Base-by-base conservation (phyloP, 75 land plant genomes). In the Picea glauca region DNA sequence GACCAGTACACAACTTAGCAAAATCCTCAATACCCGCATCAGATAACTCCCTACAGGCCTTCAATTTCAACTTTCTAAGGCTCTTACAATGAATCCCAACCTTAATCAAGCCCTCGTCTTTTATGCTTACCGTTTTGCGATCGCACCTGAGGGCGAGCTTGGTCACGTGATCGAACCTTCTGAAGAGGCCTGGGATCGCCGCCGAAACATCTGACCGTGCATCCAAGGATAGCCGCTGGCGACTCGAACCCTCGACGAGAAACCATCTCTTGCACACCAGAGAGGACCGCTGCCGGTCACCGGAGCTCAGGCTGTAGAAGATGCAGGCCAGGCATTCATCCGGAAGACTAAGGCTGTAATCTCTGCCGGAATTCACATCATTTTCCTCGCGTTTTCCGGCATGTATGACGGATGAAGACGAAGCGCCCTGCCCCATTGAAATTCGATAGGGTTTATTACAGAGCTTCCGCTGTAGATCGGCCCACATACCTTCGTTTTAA, bases 221-320 rank as follows among this genome's bases (percentile, higher is more conserved):
- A 21, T 62, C 65, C 58, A 87, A 78, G 58, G 88, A 84, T 12
- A 87, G 77, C 31, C 84, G 60, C 63, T 83, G 81, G 64, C 87
- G 77, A 38, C 83, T 62, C 21, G 74, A 80, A 38, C 83, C 86
- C 32, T 87, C 88, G 13, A 87, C 78, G 0, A 56, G 43, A 83
- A 78, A 76, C 88, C 88, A 87, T 18, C 88, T 63, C 67, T 67
- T 77, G 83, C 88, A 87, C 21, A 87, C 88, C 31, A 87, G 68
- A 5, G 88, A 84, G 58, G 83, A 84, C 5, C 17, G 62, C 13
- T 80, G 84, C 3, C 86, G 77, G 70, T 87, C 88, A 14, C 54
- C 54, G 23, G 77, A n/a, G 11, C 58, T 40, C 68, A 87, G 72
- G 21, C 78, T 77, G 18, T 72, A 66, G 30, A 87, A 87, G 20